Base-by-base conservation (phyloP, 306 rosid genomes). In the Vigna hirtella region DNA sequence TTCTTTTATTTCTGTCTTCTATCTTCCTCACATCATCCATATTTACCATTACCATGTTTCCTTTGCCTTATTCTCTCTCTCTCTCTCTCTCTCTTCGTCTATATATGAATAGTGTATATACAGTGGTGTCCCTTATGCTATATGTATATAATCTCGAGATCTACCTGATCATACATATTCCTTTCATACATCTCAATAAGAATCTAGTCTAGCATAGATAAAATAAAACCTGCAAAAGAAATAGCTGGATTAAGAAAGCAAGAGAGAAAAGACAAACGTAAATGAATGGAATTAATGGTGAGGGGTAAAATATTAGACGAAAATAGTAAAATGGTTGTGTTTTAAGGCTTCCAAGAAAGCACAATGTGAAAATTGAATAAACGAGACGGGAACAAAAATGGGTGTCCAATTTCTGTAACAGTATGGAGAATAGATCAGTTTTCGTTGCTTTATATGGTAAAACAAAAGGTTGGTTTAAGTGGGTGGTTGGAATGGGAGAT, bases 401-500 rank as follows among this genome's bases (percentile, higher is more conserved):
- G n/a, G 57, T 77, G 78, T 62, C 15, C n/a, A 72, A 32, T 47
- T 59, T 53, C 13, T 30, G 34, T 15, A 63, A 32, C 78, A 42
- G 80, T 36, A 8, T 26, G 42, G 10, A 59, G 15, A 6, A 34
- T 55, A 18, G 38, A 14, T 72, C 58, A 73, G 77, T 48, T 72
- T 55, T 69, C 66, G 50, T 70, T 85, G 7, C 81, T 87, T 82
- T 73, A 78, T 70, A 70, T 80, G 83, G 78, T 61, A 53, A 71
- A 69, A 62, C 18, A 68, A 43, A 79, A 73, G 83, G 62, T 42
- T 20, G 66, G 43, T 42, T 67, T 63, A 79, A 81, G 76, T 80
- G 90, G 86, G 76, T 84, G 47, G 89, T 78, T 86, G 85, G 87
- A 58, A 70, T 59, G 73, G 28, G 76, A 74, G 57, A 82, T 66